Base-by-base conservation (phyloP, 2,329 filamentous ascomycete genomes). In the Phialemonium atrogriseum region DNA sequence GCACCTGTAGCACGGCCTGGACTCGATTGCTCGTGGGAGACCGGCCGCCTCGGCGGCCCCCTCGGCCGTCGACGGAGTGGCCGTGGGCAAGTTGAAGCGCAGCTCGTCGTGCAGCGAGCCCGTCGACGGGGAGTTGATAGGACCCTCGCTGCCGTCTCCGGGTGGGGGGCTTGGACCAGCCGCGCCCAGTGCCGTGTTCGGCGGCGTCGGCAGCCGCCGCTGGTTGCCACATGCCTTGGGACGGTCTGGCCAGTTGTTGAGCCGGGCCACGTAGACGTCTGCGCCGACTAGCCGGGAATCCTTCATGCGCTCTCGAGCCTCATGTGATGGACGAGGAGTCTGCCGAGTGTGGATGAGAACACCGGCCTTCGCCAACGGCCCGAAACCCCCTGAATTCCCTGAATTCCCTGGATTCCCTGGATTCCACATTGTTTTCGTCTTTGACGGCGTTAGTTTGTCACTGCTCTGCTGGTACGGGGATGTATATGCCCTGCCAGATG, bases 1-100 rank as follows among this genome's bases (percentile, higher is more conserved):
- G 42, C 66, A 73, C 4, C 65, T 55, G 42, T 73, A 71, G 47
- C 68, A 72, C 1, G 66, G 67, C 5, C 60, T 54, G 5, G 65
- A 70, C 6, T 58, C 51, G 17, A 23, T n/a, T n/a, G 37, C 30
- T 7, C n/a, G 21, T 24, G 16, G 17, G 24, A 21, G 27, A 19
- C 10, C 32, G 12, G 3, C 24, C 15, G 30, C 32, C 24, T 36
- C 21, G 8, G 23, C 20, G 6, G 19, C 27, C 8, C 28, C 10
- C 17, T 7, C 9, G 7, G n/a, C 10, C 15, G 14, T 13, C 23
- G 10, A 17, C 14, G 7, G 4, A 16, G 12, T 17, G 16, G 14
- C 22, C 11, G 18, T 10, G 12, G 38, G 14, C 18, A 32, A 27
- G 23, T 46, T 46, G 30, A 40, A 38, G 22, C 36, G 45, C 7